Evolutionary conservation across 768 basidiomycete species (phyloP).

Genomic region (Russula virescens): DNA sequence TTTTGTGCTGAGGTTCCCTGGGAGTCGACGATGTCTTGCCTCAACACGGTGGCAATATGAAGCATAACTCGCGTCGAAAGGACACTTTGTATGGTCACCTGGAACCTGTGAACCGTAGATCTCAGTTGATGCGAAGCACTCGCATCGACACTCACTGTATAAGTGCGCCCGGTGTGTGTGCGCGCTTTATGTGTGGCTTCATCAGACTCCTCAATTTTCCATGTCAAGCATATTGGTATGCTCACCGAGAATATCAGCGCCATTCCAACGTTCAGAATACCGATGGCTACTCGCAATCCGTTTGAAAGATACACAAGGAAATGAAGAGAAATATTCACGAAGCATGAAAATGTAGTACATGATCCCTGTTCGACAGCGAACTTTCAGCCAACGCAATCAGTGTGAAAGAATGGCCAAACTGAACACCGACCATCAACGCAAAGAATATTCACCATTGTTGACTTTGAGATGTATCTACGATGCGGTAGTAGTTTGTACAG

Average conservation of each 20-base stretch:
- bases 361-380: conserved; percentile 1
- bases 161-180: background rate
- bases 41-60: conserved; percentile 1
- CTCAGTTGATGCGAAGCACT: background rate
- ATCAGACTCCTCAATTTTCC: background rate
- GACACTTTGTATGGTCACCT: conserved; percentile 12
- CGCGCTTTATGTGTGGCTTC: background rate
- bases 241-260: conserved; percentile 10
- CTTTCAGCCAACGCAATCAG: background rate
- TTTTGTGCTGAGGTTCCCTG: background rate
- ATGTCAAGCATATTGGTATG: too few relatives aligned
- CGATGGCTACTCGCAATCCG: background rate
- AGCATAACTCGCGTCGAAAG: conserved; percentile 18
- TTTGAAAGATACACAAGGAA: background rate
- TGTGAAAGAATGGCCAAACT: too few relatives aligned
- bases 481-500: conserved; percentile 13
- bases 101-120: background rate
- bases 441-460: conserved; percentile 14
- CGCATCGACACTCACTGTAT: conserved; percentile 2
- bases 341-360: conserved; percentile 24
- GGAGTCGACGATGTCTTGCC: background rate
- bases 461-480: background rate
- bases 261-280: conserved; percentile 12
- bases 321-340: background rate
- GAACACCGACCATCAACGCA: conserved; percentile 14